Evolutionary conservation across 192 early-diverging fungal species (phyloP), one percentile per base, ranked within the genome.

Genomic region (Oehlia diaphana): DNA sequence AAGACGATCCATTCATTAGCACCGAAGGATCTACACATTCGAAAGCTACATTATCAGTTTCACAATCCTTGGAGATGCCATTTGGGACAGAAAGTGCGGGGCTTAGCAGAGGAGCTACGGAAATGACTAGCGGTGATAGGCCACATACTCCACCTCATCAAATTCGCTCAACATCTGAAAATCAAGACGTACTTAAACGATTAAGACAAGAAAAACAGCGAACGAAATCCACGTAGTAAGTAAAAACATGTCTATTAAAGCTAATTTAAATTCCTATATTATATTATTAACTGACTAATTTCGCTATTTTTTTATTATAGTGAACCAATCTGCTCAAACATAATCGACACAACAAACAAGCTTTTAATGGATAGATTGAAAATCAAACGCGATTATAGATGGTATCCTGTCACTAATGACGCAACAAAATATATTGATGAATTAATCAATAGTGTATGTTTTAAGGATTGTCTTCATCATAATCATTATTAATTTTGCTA

Each of bases 171-270:
- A 37, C 42, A 66, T 66, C 63, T 39, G 28, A 7, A 28, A 49
- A 77, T 66, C 19, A 77, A 44, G 33, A 77, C 1, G 49, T 76
- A 65, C 37, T 76, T 66, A 26, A 44, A 47, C 63, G 63, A 65
- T 66, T 77, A 77, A 65, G 4, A 26, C 8, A 66, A 65, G 61
- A 77, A 28, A 65, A 63, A 77, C 35, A 66, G 44, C 39, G 23
- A 49, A 0, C 63, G 62, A 65, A 77, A 77, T 77, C 63, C 63
- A 39, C 33, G 9, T 44, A 26, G 63, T 77, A 77, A 66, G n/a
- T 77, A 76, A 77, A 77, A 35, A 39, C 35, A 44, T 37, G 28
- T 62, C n/a, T 44, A 31, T 50, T 65, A 47, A 65, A 77, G 64
- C n/a, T 26, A 50, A 65, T 49, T 63, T 77, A 23, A 28, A 65